These are phyloP conservation scores for Beauveria caledonica DNA, from an alignment of 2,329 filamentous ascomycete genomes.

Conservation along the genomic window DNA sequence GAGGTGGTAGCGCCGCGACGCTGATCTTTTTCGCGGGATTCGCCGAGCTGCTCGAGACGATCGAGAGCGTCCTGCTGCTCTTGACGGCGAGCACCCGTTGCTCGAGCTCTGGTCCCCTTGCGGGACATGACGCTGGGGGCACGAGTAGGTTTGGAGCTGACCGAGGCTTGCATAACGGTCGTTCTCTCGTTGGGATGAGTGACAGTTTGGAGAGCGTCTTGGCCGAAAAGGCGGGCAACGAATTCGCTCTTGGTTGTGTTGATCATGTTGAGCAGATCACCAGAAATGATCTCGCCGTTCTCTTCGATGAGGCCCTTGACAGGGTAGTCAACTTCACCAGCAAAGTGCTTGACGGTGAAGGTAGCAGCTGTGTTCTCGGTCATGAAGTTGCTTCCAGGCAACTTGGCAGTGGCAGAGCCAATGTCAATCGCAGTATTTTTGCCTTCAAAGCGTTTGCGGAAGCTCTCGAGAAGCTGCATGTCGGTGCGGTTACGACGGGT, in stretches of 20 bases:
- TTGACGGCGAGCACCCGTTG: slow-evolving; percentile 27
- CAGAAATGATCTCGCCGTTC: slow-evolving; percentile 92
- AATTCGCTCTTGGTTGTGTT: slow-evolving; percentile 83
- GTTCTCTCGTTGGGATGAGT: slow-evolving; percentile 86
- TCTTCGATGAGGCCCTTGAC: slow-evolving; percentile 83
- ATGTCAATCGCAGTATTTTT: slow-evolving; percentile 89
- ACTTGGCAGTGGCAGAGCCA: slow-evolving; percentile 61
- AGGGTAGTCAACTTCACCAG: slow-evolving; percentile 91
- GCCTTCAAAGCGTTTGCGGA: slow-evolving; percentile 86
- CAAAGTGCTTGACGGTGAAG: slow-evolving; percentile 92
- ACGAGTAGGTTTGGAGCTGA: slow-evolving; percentile 89
- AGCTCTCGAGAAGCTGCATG: slow-evolving; percentile 79
- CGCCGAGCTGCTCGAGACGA: slow-evolving; percentile 41
- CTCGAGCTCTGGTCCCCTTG: slow-evolving; percentile 47
- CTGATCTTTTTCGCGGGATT: slow-evolving; percentile 36
- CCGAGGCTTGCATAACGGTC: slow-evolving; percentile 90
- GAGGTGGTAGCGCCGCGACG: slow-evolving; percentile 28
- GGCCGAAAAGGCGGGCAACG: slow-evolving; percentile 84
- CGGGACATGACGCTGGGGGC: slow-evolving; percentile 87
- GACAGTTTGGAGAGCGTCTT: slow-evolving; percentile 85
- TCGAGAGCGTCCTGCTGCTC: slow-evolving; percentile 36
- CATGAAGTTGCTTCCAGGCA: slow-evolving; percentile 83
- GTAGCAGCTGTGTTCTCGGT: slow-evolving; percentile 71
- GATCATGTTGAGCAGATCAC: slow-evolving; percentile 91
- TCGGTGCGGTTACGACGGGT: slow-evolving; percentile 84